A percentile compares a stretch with the other conserved stretches of the same genome.
Conservation (phyloP, 1,139 yeast genomes). For the Suhomyces choctaworum region DNA sequence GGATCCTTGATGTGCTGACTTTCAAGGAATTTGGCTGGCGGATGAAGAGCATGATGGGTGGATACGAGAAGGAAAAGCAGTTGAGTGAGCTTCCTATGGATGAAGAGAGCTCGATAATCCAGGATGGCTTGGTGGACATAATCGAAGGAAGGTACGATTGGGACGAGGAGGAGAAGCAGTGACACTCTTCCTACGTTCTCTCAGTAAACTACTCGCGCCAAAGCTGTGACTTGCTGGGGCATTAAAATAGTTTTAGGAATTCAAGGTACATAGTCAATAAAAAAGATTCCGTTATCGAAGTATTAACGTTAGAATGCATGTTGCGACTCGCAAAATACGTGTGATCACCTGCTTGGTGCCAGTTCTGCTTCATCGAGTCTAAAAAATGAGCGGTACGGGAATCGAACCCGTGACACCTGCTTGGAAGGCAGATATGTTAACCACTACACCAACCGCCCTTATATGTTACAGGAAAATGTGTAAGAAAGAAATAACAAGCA, state of each 20-base stretch:
- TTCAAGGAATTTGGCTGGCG: constrained; percentile 70
- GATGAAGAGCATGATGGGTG: constrained; percentile 70
- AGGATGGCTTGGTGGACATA: constrained; percentile 49
- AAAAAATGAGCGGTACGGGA: constrained; percentile 70
- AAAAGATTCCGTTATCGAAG: no score
- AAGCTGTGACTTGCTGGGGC: no score
- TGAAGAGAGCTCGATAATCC: constrained; percentile 60
- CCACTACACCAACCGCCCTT: constrained; percentile 56
- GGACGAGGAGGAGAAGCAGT: constrained; percentile 13
- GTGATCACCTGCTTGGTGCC: no score
- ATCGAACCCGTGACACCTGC: constrained; percentile 82
- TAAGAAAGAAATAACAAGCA: no score
- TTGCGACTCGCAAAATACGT: no score
- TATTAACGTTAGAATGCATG: no score
- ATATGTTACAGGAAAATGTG: no score
- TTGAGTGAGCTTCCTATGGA: constrained; percentile 60
- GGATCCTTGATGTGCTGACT: constrained; percentile 73
- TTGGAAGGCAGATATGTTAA: constrained; percentile 69
- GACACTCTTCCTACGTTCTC: background rate
- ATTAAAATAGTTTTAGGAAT: no score
- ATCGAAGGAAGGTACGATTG: constrained; percentile 42
- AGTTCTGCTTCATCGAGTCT: no score
- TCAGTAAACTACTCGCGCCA: no score
- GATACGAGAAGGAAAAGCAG: constrained; percentile 54
- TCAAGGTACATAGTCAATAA: no score